Base-by-base conservation (phyloP, 495 filamentous ascomycete species). In the Xanthoparmelia taractica region DNA sequence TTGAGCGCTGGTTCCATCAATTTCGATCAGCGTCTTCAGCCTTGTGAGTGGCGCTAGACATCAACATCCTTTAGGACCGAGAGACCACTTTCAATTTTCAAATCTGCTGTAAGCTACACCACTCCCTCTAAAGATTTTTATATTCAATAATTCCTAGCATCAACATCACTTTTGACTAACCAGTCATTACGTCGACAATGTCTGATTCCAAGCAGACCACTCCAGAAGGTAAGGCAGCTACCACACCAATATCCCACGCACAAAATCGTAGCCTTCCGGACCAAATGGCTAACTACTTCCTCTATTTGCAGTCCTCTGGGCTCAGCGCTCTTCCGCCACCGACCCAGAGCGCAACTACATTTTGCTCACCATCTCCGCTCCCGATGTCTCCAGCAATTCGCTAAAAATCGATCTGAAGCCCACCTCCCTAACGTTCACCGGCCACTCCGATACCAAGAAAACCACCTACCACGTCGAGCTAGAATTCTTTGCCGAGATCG, bases 401-500 rank as follows among this genome's bases (percentile, higher is more conserved):
- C 77, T 92, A 66, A 86, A 91, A 73, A 82, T 96, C 65, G 87
- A 92, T 68, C 75, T 97, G 68, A 87, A 90, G 75, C 75, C 91
- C 57, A 88, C 80, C 61, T 82, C 82, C 65, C 83, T 98, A 60
- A 81, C 78, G 58, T 98, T 97, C 82, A 82, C 82, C 59, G 95
- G 93, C 67, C 76, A 84, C 69, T 91, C 88, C 36, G 85, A 85
- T 52, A 87, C 84, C 59, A 97, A 97, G 85, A 80, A 84, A 62
- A 82, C 83, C 59, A 87, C 80, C 56, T 98, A 96, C 77, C 80
- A 87, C 59, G 84, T 97, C 65, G 86, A 89, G 23, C 84, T 98
- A n/a, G 86, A 91, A 67, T 85, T 98, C 77, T 97, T 83, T 77
- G 89, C 71, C 68, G 94, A 97, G 78, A 95, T 98, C 79, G 92